These are phyloP conservation scores for Ormosia emarginata DNA, from an alignment of 306 rosid genomes.

Conservation along the genomic window DNA sequence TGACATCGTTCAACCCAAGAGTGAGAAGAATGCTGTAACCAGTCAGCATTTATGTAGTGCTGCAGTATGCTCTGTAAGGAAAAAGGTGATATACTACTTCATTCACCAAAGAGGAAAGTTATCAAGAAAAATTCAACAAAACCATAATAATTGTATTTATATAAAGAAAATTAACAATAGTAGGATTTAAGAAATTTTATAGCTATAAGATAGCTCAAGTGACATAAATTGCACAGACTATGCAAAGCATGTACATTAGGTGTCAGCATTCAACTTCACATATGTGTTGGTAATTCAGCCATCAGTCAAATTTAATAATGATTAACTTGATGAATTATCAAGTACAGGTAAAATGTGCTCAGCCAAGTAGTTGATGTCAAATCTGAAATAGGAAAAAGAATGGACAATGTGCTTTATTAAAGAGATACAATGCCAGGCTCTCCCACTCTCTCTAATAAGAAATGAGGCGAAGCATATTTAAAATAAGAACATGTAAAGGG, in stretches of 20 bases:
- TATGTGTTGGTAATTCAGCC: neutral
- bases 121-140: neutral
- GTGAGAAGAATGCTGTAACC: constrained; percentile 63
- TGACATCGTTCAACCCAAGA: constrained; percentile 79
- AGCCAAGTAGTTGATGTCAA: neutral
- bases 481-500: neutral
- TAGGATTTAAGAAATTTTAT: neutral
- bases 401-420: neutral
- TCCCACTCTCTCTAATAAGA: neutral
- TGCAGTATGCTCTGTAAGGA: constrained; percentile 68
- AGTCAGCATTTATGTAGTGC: constrained; percentile 59
- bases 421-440: neutral
- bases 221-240: neutral
- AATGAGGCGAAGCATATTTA: neutral
- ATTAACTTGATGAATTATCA: constrained; percentile 3
- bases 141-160: neutral
- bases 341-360: neutral
- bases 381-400: neutral
- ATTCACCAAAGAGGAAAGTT: constrained; percentile 19
- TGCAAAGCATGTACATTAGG: neutral
- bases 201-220: neutral
- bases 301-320: constrained; percentile 11
- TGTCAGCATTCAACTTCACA: constrained; percentile 9
- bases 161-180: neutral
- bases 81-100: constrained; percentile 5